These are phyloP conservation scores for Fusarium circinatum DNA, from an alignment of 2,329 filamentous ascomycete species.

Conservation along the genomic window DNA sequence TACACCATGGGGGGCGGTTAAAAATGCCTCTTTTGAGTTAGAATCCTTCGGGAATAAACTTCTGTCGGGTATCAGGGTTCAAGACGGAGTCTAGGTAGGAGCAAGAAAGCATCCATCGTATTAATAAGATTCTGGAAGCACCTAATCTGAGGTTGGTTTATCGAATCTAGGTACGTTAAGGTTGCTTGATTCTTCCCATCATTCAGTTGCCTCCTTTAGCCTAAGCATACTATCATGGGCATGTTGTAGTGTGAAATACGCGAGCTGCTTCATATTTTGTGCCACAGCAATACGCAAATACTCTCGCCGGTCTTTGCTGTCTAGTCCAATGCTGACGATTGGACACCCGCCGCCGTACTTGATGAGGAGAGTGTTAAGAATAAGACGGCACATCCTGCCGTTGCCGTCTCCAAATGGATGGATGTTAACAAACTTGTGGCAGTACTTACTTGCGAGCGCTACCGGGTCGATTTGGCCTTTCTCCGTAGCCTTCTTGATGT, in stretches of 20 bases:
- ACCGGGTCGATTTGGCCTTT: neutral
- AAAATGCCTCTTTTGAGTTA: neutral
- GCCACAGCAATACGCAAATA: neutral
- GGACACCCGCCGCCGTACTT: slow-evolving; percentile 13
- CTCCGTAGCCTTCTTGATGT: neutral
- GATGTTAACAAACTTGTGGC: slow-evolving; percentile 47
- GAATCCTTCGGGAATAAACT: neutral
- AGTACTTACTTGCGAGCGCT: slow-evolving; percentile 40
- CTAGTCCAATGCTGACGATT: neutral
- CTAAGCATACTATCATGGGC: neutral
- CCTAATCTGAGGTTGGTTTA: too few species aligned
- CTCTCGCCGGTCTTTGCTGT: neutral
- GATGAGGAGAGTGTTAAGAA: slow-evolving; percentile 49
- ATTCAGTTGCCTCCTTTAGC: neutral
- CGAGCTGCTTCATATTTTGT: neutral
- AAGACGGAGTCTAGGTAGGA: too few species aligned
- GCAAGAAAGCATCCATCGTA: too few species aligned
- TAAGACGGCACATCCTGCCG: slow-evolving; percentile 47
- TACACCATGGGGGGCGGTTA: neutral
- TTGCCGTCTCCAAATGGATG: slow-evolving; percentile 53
- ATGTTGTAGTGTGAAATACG: neutral
- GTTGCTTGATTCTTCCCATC: neutral
- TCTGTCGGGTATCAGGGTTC: neutral
- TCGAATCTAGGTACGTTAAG: neutral
- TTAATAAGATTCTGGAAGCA: too few species aligned